phyloP scores from a whole-genome alignment of 148 eudicot species.

The Euryodendron excelsum region DNA sequence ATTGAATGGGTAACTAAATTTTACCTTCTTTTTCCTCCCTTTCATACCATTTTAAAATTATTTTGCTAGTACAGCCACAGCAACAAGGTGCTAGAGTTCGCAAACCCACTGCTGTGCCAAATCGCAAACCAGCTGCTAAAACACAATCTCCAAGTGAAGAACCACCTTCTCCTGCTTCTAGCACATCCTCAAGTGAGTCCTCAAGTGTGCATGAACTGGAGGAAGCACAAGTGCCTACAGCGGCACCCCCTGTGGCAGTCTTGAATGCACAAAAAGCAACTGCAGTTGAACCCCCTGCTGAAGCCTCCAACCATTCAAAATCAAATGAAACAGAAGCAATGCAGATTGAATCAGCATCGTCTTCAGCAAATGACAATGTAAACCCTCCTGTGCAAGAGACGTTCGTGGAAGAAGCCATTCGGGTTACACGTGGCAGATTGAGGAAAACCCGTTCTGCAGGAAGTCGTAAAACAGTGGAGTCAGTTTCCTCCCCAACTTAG shows the following conservation, averaged over 20 bases:
- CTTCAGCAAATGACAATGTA: conserved; percentile 32
- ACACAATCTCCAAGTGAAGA: conserved; percentile 34
- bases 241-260: conserved; percentile 30
- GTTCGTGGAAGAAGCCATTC: conserved; percentile 57
- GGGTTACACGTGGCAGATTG: conserved; percentile 67
- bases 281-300: conserved; percentile 31
- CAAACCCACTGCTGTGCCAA: conserved; percentile 25
- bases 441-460: conserved; percentile 55
- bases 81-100: conserved; percentile 44
- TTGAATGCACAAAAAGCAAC: conserved; percentile 36
- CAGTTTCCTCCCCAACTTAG: neutral
- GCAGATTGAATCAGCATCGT: conserved; percentile 38
- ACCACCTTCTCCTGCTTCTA: conserved; percentile 55
- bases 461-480: conserved; percentile 22
- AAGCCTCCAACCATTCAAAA: conserved; percentile 25
- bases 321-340: conserved; percentile 35
- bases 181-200: conserved; percentile 44
- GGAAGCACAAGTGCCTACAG: conserved; percentile 28
- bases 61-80: conserved; percentile 40
- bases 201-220: conserved; percentile 42
- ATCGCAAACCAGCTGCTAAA: conserved; percentile 27
- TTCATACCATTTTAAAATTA: neutral
- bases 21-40: neutral
- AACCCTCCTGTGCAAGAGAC: conserved; percentile 44
- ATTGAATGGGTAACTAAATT: neutral